Evolutionary conservation across 768 basidiomycete genomes (phyloP), one percentile per base, ranked within the genome.

Genomic region (Leccinum variicolor): DNA sequence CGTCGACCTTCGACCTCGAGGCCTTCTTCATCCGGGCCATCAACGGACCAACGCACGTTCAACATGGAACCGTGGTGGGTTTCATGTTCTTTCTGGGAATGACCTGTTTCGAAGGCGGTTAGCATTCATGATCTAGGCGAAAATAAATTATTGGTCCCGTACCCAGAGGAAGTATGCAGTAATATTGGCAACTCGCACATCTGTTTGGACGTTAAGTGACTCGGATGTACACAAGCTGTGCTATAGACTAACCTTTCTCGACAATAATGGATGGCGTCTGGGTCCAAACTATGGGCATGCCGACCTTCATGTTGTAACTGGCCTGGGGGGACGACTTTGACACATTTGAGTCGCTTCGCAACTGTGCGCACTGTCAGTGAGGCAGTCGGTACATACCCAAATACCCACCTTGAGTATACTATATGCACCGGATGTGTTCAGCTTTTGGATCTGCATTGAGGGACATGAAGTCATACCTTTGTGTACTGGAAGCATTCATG

Each of bases 1-100:
- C 76, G 79, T 52, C 78, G 76, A 1, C 83, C 83, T 49, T 77
- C 76, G 9, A 85, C 66, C 57, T 84, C 84, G 5, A 85, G 56
- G 19, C 71, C 69, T 26, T 59, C 66, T 26, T 76, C 81, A n/a
- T 82, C 80, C 2, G 77, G 74, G 3, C 77, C 79, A 48, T 85
- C 81, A 10, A 86, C 62, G 0, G 79, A 67, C 85, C 85, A 86
- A 21, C 73, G 73, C 1, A 79, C 80, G 50, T 72, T 75, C 2
- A 82, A 78, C 83, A 85, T 85, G 9, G 81, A 84, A 13, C 84
- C 85, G 55, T 86, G 84, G 23, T 75, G 70, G 0, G 84, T 86
- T 54, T 82, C 81, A 47, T 86, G 85, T 48, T 84, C 81, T 55
- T 78, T 74, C 56, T 85, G 79, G 0, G 80, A 57, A 57, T 86